Conservation (phyloP, 768 basidiomycete genomes). For the Mycena belliarum region DNA sequence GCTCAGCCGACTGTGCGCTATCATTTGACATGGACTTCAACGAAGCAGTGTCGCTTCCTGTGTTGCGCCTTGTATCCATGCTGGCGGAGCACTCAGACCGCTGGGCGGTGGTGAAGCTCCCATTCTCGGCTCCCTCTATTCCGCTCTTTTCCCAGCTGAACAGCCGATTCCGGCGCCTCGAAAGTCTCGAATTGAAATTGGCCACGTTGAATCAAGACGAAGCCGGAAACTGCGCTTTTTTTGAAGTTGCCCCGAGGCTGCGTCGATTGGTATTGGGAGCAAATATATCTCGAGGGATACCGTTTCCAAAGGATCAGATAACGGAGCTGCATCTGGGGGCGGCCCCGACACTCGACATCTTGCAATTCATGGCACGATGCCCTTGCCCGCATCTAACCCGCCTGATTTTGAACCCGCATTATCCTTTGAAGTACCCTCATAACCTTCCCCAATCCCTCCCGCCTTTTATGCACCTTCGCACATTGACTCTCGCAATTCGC, state of each 20-base stretch:
- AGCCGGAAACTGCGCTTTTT: neutral
- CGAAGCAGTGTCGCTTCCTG: neutral
- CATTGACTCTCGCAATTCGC: constrained; percentile 9
- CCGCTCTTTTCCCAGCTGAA: neutral
- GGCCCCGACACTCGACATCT: constrained; percentile 6
- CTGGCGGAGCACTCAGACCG: constrained; percentile 8
- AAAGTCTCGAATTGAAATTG: constrained; percentile 11
- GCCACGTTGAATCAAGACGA: neutral
- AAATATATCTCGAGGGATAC: neutral
- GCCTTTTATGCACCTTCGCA: constrained; percentile 8
- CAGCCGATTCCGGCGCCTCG: constrained; percentile 3
- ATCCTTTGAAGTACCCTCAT: neutral
- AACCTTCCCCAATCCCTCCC: neutral
- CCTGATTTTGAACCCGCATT: constrained; percentile 10
- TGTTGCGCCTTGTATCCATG: neutral
- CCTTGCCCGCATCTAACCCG: constrained; percentile 10
- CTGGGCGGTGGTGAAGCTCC: constrained; percentile 7
- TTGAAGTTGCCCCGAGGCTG: constrained; percentile 5
- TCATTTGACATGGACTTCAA: constrained; percentile 6
- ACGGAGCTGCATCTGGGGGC: constrained; percentile 14
- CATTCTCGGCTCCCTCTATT: neutral
- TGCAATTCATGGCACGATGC: constrained; percentile 6
- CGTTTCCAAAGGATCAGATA: constrained; percentile 8
- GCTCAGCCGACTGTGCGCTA: neutral
- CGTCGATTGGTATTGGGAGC: constrained; percentile 2